Evolutionary conservation across 371 early-diverging fungal genomes (phyloP).

Genomic region (Fennellomyces sp.): DNA sequence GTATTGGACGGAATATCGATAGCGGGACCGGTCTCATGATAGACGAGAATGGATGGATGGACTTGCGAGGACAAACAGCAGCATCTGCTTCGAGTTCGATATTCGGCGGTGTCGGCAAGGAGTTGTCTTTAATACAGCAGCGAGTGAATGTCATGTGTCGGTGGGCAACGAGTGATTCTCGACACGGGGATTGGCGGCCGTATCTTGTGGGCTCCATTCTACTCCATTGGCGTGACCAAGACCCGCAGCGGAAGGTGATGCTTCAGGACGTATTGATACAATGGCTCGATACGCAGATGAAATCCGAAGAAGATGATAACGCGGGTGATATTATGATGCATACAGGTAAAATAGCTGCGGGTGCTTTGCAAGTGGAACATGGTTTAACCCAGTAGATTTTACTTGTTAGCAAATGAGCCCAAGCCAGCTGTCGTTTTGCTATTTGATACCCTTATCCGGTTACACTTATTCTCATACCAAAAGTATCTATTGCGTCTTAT

Average conservation of each 20-base stretch:
- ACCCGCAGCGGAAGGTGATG: conserved; percentile 19
- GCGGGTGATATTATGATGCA: conserved; percentile 7
- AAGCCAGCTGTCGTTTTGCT: conserved; percentile 31
- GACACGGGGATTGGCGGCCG: conserved; percentile 61
- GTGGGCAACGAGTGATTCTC: conserved; percentile 60
- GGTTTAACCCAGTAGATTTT: too few relatives aligned
- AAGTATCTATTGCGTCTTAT: conserved; percentile 65
- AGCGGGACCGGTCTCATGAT: conserved; percentile 33
- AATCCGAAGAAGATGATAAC: conserved; percentile 3
- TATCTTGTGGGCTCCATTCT: conserved; percentile 61
- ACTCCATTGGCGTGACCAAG: conserved; percentile 49
- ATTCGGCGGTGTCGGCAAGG: conserved; percentile 22
- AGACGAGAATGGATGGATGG: conserved; percentile 36
- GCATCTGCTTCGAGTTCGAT: conserved; percentile 28
- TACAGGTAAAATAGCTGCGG: not conserved
- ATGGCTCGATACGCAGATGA: conserved; percentile 40
- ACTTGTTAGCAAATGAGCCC: not conserved
- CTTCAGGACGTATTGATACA: conserved; percentile 50
- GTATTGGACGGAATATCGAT: conserved; percentile 39
- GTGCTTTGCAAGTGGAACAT: too few relatives aligned
- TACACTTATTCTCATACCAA: conserved; percentile 64
- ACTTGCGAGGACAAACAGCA: conserved; percentile 37
- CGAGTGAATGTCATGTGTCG: conserved; percentile 48
- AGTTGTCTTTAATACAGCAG: conserved; percentile 14
- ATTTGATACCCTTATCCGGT: conserved; percentile 62